Evolutionary conservation across 169 alveolate genomes (phyloP).

Genomic region (Plasmodium malariae): DNA sequence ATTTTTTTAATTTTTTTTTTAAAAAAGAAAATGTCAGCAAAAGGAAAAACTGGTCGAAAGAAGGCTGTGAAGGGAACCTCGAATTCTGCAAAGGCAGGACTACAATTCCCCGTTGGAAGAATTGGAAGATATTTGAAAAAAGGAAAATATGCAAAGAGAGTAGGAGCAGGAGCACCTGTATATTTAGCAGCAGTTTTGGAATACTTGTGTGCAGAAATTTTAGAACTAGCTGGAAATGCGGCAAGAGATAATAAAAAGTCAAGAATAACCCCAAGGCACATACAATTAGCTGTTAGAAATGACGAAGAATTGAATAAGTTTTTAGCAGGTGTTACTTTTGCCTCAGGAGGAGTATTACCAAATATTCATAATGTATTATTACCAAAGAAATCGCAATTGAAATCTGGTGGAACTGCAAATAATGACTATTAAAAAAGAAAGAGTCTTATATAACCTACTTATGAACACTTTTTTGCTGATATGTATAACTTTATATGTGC

Average conservation of each 20-base stretch:
- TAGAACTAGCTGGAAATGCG: slow-evolving; percentile 99
- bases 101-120: slow-evolving; percentile 99
- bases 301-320: slow-evolving; percentile 98
- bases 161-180: slow-evolving; percentile 99
- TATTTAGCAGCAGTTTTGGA: slow-evolving; percentile 99
- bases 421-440: slow-evolving; percentile 57
- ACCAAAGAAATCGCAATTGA: slow-evolving; percentile 91
- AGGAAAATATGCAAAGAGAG: slow-evolving; percentile 98
- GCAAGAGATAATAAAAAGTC: slow-evolving; percentile 98
- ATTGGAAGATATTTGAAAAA: slow-evolving; percentile 97
- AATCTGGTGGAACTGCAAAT: slow-evolving; percentile 58
- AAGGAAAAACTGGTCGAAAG: slow-evolving; percentile 91
- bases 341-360: slow-evolving; percentile 99
- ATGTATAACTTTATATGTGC: neutral
- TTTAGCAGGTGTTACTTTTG: slow-evolving; percentile 97
- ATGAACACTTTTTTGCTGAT: neutral
- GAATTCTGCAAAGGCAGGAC: slow-evolving; percentile 99
- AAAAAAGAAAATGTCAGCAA: slow-evolving; percentile 85
- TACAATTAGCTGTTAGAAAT: slow-evolving; percentile 98
- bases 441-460: neutral
- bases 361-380: slow-evolving; percentile 96
- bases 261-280: slow-evolving; percentile 99
- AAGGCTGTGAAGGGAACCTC: slow-evolving; percentile 91
- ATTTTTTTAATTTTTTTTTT: neutral
- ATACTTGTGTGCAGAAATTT: slow-evolving; percentile 98